Evolutionary conservation across 2,329 filamentous ascomycete species (phyloP).

Genomic region (Ramichloridium luteum): DNA sequence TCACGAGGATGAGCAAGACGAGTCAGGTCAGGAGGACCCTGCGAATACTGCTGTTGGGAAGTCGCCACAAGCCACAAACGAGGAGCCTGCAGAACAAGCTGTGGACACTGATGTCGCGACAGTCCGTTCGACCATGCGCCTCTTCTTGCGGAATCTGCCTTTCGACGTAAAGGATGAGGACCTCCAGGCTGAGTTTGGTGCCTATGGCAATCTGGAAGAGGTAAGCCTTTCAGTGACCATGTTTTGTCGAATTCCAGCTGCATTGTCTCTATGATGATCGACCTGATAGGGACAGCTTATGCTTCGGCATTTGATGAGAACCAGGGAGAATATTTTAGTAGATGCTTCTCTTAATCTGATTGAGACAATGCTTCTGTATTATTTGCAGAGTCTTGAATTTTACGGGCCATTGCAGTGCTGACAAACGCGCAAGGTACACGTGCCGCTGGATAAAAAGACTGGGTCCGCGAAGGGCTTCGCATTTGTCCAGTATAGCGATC

Average conservation of each 20-base stretch:
- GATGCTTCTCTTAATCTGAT: conserved; percentile 75
- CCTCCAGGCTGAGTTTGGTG: conserved; percentile 56
- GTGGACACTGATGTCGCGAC: conserved; percentile 41
- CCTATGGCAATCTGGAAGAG: conserved; percentile 71
- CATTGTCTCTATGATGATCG: conserved; percentile 63
- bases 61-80: conserved; percentile 19
- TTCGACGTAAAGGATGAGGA: conserved; percentile 71
- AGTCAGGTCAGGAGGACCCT: conserved; percentile 6
- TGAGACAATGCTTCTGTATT: no score
- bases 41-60: conserved; percentile 3
- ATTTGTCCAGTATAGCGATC: conserved; percentile 65
- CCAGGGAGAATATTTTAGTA: conserved; percentile 99
- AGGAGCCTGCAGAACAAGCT: conserved; percentile 2
- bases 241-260: conserved; percentile 14
- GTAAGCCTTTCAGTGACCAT: conserved; percentile 44
- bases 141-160: conserved; percentile 82
- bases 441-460: conserved; percentile 58
- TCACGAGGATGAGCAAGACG: conserved; percentile 2
- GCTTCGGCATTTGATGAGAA: conserved; percentile 75
- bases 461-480: conserved; percentile 81
- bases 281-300: conserved; percentile 99
- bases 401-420: conserved; percentile 11
- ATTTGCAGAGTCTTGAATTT: background rate
- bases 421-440: conserved; percentile 88
- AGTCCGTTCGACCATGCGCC: conserved; percentile 59